A percentile compares a stretch with the other conserved stretches of the same genome.
Evolutionary conservation across 225 moss, liverwort and hornwort species (phyloP).

Genomic region (Climacium dendroides): DNA sequence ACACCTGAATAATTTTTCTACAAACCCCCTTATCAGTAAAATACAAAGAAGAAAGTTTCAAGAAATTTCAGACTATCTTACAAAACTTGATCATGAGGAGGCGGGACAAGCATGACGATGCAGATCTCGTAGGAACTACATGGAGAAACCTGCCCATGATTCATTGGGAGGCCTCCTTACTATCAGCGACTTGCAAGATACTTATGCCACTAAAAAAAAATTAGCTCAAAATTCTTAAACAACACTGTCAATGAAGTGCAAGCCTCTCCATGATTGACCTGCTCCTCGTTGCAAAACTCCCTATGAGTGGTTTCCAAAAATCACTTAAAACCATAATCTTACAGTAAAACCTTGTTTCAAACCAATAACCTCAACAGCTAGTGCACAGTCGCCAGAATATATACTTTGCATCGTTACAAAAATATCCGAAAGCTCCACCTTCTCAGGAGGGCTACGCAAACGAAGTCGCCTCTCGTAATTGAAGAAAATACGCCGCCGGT

Average conservation of each 20-base stretch:
- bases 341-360: neutral
- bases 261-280: neutral
- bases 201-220: neutral
- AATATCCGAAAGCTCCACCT: slow-evolving; percentile 23
- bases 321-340: neutral
- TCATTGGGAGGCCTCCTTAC: neutral
- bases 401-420: neutral
- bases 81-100: neutral
- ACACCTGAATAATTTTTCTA: slow-evolving; percentile 36
- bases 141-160: neutral
- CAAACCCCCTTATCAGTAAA: neutral
- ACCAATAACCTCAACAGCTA: neutral
- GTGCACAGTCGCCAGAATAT: neutral
- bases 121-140: neutral
- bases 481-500: slow-evolving; percentile 66
- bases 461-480: slow-evolving; percentile 75
- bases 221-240: neutral
- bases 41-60: neutral
- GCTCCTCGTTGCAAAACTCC: neutral
- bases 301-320: neutral
- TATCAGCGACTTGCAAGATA: neutral
- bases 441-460: slow-evolving; percentile 65
- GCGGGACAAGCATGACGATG: neutral
- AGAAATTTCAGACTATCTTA: neutral
- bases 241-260: neutral